Base-by-base conservation (phyloP, 345 rosid species). In the Brassica incana region DNA sequence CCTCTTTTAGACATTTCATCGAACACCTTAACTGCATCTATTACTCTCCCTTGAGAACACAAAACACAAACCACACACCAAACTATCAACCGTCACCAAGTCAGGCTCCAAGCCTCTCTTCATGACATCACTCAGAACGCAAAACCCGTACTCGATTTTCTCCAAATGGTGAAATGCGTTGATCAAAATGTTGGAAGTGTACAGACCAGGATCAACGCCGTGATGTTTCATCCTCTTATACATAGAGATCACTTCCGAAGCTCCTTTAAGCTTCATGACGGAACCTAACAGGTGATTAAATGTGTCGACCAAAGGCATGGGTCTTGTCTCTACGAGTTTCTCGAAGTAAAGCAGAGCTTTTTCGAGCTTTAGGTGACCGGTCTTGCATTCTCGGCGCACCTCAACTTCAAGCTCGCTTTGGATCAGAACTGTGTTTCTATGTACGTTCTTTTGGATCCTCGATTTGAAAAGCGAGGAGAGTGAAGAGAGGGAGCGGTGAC, bases 1-100 rank as follows among this genome's bases (percentile, higher is more conserved):
- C n/a, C 60, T 56, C 67, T 58, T 10, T 58, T 15, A 69, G 50
- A 69, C 74, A 69, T 60, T 69, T 77, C 11, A 29, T 77, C 69
- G n/a, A 60, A 72, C 67, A 73, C 52, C 36, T 54, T 6, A 33
- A 69, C 20, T 32, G 76, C 76, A 15, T 35, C 67, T 1, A 36
- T 9, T 8, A 56, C 43, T 67, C 36, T 54, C 27, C 16, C 36
- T 20, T 65, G 9, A 2, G 1, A 7, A 18, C 5, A 65, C 20
- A 74, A 20, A 30, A 18, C 5, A 65, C 20, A 74, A 20, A 32
- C 36, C 25, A 2, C 0, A 0, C 10, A 52, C 71, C 50, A 45
- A 48, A 64, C 0, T 29, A 2, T 62, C 69, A 63, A 15, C 75
- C 36, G 18, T 56, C 0, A 56, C 65, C 32, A 11, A 3, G 50